Evolutionary conservation across 1,284 basidiomycete genomes (phyloP), one percentile per base, ranked within the genome.

Genomic region (Ceratobasidium sp.): DNA sequence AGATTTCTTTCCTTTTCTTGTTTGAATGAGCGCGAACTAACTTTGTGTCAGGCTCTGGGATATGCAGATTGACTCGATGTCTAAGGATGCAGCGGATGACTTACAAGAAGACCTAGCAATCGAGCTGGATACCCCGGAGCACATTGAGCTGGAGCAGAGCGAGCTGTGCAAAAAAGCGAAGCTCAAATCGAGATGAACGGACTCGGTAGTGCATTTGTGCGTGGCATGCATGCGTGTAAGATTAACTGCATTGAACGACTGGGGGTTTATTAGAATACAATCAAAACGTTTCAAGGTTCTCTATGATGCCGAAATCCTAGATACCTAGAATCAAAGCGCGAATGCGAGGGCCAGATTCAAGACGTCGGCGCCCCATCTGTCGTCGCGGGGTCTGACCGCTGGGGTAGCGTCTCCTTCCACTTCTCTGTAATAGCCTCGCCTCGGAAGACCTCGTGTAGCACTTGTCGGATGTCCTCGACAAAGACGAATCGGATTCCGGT

Each of bases 401-500:
- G 70, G 18, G 76, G 72, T 61, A 78, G 73, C 14, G 85, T 89
- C 77, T 88, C 91, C 80, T 87, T 87, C 90, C 91, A 93, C 76
- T 88, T 83, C 79, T 90, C 87, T 26, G 85, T 83, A 13, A 89
- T 79, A 21, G 84, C 81, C 76, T 88, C 85, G 9, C 87, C 89
- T 43, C 84, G 85, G 83, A 97, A 97, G 59, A 94, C 92, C 82
- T 96, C 94, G 72, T 89, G 86, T 76, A 96, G 81, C 2, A 98
- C 95, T 82, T 97, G 93, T 76, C 86, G 86, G 66, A 96, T 93
- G 78, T 94, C 92, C 79, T 97, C 94, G 62, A 97, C 96, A 79
- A 94, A 98, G 73, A 97, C 93, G 77, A 98, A 95, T 69, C 90
- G 88, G 76, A 98, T 95, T 28, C 95, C 96, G 16, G 89, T 91